Evolutionary conservation across 805 yeast species (phyloP), one percentile per base, ranked within the genome.

Genomic region (Jamesozyma spencerorum): DNA sequence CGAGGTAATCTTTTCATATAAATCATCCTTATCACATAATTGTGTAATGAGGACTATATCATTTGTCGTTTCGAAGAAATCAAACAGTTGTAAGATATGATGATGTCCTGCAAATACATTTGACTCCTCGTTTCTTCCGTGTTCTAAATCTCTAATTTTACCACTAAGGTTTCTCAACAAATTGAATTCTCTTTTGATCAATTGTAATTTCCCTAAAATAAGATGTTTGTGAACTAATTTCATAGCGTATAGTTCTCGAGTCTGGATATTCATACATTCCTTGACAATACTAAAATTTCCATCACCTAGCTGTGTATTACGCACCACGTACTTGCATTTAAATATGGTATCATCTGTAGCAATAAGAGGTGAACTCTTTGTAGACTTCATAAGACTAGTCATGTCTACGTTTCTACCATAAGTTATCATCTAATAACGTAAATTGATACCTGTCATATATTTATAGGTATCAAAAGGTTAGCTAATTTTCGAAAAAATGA

Each of bases 1-100:
- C 19, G 62, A 56, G 39, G 70, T 66, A 31, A 82, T 74, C 27
- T 74, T 63, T 48, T 79, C 81, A 52, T 77, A 81, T 36, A 82
- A 64, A 51, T 81, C 90, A 18, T 84, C 82, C 13, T 84, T 82
- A 12, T 59, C 60, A 31, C 86, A 85, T 35, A 81, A 62, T 49
- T 80, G 84, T 1, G 87, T 81, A 32, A 81, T 74, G 36, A 82
- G 53, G 37, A 64, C 74, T 29, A 75, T 62, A 49, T 69, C 66
- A 41, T 75, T 72, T 4, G 66, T 64, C 0, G 90, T 82, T 55
- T 82, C 87, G 55, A 81, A 82, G 59, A 72, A 77, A 61, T 81
- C 88, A 8, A 76, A 68, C 38, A 81, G 59, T 31, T 79, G 79
- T 40, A 81, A 62, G 12, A 82, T 69, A 53, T 79, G 75, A 37